phyloP scores from a whole-genome alignment of 768 basidiomycete species.

The Fibroporia radiculosa region DNA sequence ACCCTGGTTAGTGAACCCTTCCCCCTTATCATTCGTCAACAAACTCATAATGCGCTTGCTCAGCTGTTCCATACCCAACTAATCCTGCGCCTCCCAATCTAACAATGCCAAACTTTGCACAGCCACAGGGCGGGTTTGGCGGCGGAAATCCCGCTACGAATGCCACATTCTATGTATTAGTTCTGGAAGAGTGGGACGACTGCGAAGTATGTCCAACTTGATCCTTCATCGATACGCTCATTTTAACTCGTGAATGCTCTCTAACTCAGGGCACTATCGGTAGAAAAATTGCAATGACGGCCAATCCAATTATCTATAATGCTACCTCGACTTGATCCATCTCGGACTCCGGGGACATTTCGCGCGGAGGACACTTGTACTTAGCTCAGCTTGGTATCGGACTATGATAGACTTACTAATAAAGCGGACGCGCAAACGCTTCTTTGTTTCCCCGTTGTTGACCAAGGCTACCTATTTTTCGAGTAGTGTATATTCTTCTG shows the following conservation, averaged over 20 bases:
- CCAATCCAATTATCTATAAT: slow-evolving; percentile 19
- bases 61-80: slow-evolving; percentile 33
- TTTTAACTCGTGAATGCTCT: neutral
- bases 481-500: no score
- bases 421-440: no score
- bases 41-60: neutral
- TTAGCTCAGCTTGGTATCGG: no score
- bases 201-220: slow-evolving; percentile 21
- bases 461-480: no score
- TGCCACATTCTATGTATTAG: slow-evolving; percentile 27
- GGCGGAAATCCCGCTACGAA: slow-evolving; percentile 25
- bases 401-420: no score
- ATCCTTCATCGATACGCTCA: neutral
- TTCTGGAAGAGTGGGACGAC: slow-evolving; percentile 37
- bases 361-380: no score
- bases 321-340: slow-evolving; percentile 5
- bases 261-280: slow-evolving; percentile 16
- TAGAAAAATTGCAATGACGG: slow-evolving; percentile 13
- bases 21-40: neutral
- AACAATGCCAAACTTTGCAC: slow-evolving; percentile 40
- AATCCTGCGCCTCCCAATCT: slow-evolving; percentile 32
- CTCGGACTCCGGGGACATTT: no score
- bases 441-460: no score
- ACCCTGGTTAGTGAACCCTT: slow-evolving; percentile 27
- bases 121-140: slow-evolving; percentile 32